phyloP scores from a whole-genome alignment of 1,139 yeast genomes.

The Debaryomycetaceae sp. region DNA sequence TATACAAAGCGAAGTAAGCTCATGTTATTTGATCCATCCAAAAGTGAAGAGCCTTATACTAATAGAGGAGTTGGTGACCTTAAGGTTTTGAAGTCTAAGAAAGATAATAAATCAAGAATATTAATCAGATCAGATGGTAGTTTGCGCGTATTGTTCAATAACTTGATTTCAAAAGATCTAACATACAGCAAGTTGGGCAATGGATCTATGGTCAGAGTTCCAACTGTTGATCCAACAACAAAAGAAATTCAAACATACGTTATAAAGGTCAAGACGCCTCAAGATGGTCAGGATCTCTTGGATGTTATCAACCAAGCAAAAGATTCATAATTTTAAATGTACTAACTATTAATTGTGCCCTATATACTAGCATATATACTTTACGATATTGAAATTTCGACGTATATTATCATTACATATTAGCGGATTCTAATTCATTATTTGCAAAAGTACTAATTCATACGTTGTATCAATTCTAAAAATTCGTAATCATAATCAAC shows the following conservation, averaged over 20 bases:
- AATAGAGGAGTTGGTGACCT: constrained; percentile 80
- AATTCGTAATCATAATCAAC: constrained; percentile 52
- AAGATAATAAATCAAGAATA: constrained; percentile 61
- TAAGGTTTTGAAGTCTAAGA: constrained; percentile 61
- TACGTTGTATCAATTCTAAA: constrained; percentile 22
- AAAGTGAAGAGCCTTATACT: constrained; percentile 49
- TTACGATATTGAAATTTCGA: neutral
- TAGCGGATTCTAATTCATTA: neutral
- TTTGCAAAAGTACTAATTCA: neutral
- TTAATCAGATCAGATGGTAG: constrained; percentile 88
- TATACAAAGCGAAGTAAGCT: constrained; percentile 72
- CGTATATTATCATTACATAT: neutral
- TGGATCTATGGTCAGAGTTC: constrained; percentile 56
- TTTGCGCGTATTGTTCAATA: constrained; percentile 74
- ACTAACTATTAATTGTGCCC: neutral
- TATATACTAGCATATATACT: neutral
- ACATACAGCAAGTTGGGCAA: constrained; percentile 58
- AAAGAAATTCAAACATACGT: constrained; percentile 54
- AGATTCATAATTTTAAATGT: constrained; percentile 1
- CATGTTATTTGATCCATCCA: constrained; percentile 54
- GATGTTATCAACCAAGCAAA: constrained; percentile 50
- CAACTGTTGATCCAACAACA: constrained; percentile 46
- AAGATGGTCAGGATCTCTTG: constrained; percentile 66
- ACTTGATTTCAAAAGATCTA: constrained; percentile 49
- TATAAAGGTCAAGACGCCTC: constrained; percentile 61